Conservation (phyloP, 2,329 filamentous ascomycete genomes). For the Diaporthe destruens region DNA sequence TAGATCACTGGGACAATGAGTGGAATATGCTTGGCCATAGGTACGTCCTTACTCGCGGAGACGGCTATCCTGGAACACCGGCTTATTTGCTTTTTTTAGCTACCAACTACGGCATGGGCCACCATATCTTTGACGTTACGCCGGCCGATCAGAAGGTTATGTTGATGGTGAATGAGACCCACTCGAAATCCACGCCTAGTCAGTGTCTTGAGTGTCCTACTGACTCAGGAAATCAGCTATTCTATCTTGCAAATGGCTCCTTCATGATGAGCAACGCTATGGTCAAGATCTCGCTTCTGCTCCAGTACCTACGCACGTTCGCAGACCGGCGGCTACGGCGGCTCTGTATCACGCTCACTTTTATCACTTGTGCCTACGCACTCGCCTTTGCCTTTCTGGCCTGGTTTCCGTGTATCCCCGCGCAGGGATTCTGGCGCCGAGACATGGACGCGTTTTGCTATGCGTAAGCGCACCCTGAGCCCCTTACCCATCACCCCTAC, state of each 20-base stretch:
- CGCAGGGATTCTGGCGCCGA: slow-evolving; percentile 44
- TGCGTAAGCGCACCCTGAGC: neutral
- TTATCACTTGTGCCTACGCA: slow-evolving; percentile 44
- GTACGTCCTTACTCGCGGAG: neutral
- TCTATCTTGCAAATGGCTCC: slow-evolving; percentile 42
- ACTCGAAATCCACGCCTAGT: too few species aligned
- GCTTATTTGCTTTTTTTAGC: neutral
- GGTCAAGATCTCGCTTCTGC: slow-evolving; percentile 44
- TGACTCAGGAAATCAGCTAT: slow-evolving; percentile 22
- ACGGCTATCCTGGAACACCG: neutral
- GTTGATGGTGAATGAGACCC: slow-evolving; percentile 23
- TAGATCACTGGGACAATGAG: neutral
- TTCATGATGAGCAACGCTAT: slow-evolving; percentile 43
- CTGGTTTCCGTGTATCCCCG: slow-evolving; percentile 47
- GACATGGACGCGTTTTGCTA: neutral
- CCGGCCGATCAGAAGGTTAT: slow-evolving; percentile 13
- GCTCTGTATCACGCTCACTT: slow-evolving; percentile 41
- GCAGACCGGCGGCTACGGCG: neutral
- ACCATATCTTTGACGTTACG: slow-evolving; percentile 4
- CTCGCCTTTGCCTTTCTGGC: slow-evolving; percentile 44
- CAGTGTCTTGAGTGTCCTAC: too few species aligned
- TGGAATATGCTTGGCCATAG: neutral
- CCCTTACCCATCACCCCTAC: too few species aligned
- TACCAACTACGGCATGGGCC: slow-evolving; percentile 25
- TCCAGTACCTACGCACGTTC: slow-evolving; percentile 44